Base-by-base conservation (phyloP, 768 basidiomycete genomes). In the Asterophora lycoperdoides region DNA sequence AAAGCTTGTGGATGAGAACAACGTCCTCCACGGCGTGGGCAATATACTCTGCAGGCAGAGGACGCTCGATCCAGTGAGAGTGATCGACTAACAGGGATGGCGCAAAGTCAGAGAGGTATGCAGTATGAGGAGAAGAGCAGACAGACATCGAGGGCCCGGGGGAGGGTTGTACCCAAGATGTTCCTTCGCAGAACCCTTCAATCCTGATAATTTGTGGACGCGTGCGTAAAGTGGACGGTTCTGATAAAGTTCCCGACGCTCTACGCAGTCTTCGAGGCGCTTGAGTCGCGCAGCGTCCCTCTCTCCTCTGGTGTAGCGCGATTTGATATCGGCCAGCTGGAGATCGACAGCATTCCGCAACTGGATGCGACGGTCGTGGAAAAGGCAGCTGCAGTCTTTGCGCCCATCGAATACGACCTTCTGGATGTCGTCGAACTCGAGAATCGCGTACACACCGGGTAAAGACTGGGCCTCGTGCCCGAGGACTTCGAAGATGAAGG, bases 321-420 rank as follows among this genome's bases (percentile, higher is more conserved):
- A 59, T 14, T 48, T 28, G 19, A 59, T 41, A 33, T 59, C 57
- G 8, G 44, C 55, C 34, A 59, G 46, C 28, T 59, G 57, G 4
- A 58, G 18, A 38, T 56, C 57, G 20, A 58, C 20, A 14, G 52
- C 45, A 19, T 54, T 56, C 10, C 8, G 38, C 7, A 59, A 13
- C 11, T 37, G 28, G 26, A 56, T 44, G 8, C 42, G 40, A 19
- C 40, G 19, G 15, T 54, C 49, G 19, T 59, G 57, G 30, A 51
- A 49, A 8, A 59, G 47, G 18, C 44, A 46, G 40, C 55, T 56
- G 23, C 32, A 56, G 36, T 59, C 55, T 46, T 44, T 56, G 3
- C 57, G 49, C 18, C 57, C 55, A 46, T 59, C 57, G 41, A 49
- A 59, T 11, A 59, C 41, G 28, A 59, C 43, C 20, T 59, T 59